Evolutionary conservation across 768 basidiomycete genomes (phyloP), one percentile per base, ranked within the genome.

Genomic region (Cystoderma amianthinum): DNA sequence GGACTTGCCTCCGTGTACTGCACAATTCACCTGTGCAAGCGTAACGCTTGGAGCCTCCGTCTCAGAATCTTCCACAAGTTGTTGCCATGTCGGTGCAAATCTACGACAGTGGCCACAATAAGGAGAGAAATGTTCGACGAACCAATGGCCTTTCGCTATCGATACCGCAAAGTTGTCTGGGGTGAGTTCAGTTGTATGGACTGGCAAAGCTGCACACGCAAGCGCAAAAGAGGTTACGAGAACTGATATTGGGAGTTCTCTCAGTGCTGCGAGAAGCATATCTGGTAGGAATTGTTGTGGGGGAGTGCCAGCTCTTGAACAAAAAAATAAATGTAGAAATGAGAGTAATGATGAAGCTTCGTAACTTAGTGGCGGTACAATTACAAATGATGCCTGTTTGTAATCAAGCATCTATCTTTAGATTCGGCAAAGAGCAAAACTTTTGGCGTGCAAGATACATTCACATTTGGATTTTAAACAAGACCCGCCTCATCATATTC

Each of bases 101-200:
- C 64, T 57, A 22, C 71, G 69, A 60, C 92, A 96, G 55, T 95
- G 92, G 3, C 60, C 56, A 51, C 93, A 96, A 53, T 81, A 83
- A 0, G 93, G 93, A 1, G 88, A 92, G 57, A 78, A 96, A 59
- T 87, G 84, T 51, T 95, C 91, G 37, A 95, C 67, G 44, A 94
- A 80, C 83, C 82, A 87, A 3, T 79, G 63, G n/a, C 85, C 86
- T 0, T 68, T 51, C 0, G 70, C 51, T 15, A 76, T 69, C 0
- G 74, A 67, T 11, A 63, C 42, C 7, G 72, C 55, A 57, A 90
- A 88, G 46, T 71, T 75, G 35, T 76, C 71, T 2, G 81, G 74
- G 0, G 74, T 80, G 35, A 89, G 72, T 44, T 65, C 34, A 7
- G 37, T 38, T 5, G 37, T 20, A 10, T 38, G 16, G 9, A 38